phyloP scores from a whole-genome alignment of 768 basidiomycete species.

The Rhodosporidiobolus odoratus region DNA sequence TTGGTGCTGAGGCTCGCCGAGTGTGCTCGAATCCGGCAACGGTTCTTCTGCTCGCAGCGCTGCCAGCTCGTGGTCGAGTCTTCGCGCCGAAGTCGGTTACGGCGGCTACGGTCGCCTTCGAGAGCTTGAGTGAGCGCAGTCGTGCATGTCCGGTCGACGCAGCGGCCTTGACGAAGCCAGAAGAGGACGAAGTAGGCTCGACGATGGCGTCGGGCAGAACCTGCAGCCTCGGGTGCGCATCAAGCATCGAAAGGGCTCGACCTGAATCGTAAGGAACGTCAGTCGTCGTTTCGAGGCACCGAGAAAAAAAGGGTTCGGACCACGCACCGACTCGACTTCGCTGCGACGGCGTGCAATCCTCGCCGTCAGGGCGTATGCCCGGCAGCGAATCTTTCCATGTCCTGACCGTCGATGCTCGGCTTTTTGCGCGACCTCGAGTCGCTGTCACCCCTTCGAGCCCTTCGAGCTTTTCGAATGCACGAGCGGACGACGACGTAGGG shows the following conservation, averaged over 20 bases:
- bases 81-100: neutral
- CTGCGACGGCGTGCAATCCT: conserved; percentile 1
- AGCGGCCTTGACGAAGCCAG: conserved; percentile 7
- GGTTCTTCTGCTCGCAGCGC: conserved; percentile 16
- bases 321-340: conserved; percentile 15
- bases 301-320: neutral
- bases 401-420: conserved; percentile 3
- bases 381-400: conserved; percentile 1
- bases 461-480: conserved; percentile 1
- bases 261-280: neutral
- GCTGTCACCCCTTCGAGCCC: neutral
- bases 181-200: neutral
- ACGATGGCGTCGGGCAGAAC: conserved; percentile 5
- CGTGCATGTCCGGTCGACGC: conserved; percentile 13
- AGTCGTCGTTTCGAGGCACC: neutral
- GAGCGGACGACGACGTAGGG: conserved; percentile 17
- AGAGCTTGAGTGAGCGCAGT: conserved; percentile 32
- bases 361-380: conserved; percentile 10
- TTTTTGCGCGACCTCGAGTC: conserved; percentile 6
- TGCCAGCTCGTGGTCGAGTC: neutral
- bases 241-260: conserved; percentile 28
- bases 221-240: conserved; percentile 23
- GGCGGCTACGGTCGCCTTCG: neutral
- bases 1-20: neutral
- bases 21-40: conserved; percentile 26